phyloP scores from a whole-genome alignment of 2,329 filamentous ascomycete species.

The Ophiostoma piceae region DNA sequence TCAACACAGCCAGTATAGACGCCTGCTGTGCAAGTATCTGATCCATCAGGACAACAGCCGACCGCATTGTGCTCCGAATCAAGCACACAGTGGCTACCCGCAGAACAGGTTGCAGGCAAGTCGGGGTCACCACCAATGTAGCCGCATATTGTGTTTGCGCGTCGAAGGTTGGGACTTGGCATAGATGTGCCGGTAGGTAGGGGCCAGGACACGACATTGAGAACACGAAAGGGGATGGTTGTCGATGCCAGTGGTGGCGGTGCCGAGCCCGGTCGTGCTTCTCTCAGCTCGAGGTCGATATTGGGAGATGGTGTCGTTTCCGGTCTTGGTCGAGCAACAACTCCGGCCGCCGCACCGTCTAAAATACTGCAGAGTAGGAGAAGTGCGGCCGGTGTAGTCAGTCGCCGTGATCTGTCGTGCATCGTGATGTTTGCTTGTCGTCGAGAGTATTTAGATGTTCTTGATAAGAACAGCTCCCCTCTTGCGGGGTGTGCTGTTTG shows the following conservation, averaged over 20 bases:
- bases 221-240: constrained; percentile 30
- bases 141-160: constrained; percentile 53
- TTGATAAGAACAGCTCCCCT: constrained; percentile 4
- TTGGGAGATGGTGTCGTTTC: neutral
- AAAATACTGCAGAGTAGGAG: neutral
- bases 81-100: constrained; percentile 54
- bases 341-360: neutral
- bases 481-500: neutral
- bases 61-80: constrained; percentile 36
- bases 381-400: neutral
- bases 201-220: constrained; percentile 35
- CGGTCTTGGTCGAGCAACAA: neutral
- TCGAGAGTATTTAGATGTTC: neutral
- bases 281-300: neutral
- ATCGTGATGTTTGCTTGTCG: neutral
- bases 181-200: constrained; percentile 39
- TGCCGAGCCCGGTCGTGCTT: neutral
- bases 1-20: constrained; percentile 57
- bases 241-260: constrained; percentile 31
- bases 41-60: constrained; percentile 46
- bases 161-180: constrained; percentile 32
- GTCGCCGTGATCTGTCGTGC: neutral
- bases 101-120: constrained; percentile 52
- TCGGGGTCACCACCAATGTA: constrained; percentile 49
- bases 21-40: constrained; percentile 47